Conservation (phyloP, 179 eudicot genomes). For the Beta macrorhiza region DNA sequence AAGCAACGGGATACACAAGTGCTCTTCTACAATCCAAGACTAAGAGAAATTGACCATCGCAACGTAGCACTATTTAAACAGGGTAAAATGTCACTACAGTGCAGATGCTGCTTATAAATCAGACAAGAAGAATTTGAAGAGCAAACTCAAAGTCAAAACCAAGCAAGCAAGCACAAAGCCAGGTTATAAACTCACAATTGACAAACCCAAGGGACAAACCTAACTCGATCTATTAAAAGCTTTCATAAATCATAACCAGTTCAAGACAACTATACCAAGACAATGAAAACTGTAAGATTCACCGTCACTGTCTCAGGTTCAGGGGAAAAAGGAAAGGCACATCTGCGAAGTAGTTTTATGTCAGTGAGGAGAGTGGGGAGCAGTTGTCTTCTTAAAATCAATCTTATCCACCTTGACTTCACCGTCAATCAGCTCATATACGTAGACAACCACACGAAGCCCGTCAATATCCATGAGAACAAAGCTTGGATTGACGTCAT, state of each 20-base stretch:
- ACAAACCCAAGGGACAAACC: background rate
- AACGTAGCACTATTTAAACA: background rate
- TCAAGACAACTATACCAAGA: background rate
- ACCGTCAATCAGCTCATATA: constrained; percentile 96
- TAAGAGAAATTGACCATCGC: too few species aligned
- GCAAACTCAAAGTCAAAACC: background rate
- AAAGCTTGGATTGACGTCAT: constrained; percentile 94
- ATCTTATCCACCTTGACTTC: constrained; percentile 99
- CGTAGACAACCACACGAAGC: constrained; percentile 90
- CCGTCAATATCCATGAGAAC: constrained; percentile 99
- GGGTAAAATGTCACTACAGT: background rate
- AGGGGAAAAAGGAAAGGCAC: background rate
- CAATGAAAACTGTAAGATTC: background rate
- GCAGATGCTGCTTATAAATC: background rate
- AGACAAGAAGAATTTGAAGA: background rate
- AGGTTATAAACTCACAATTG: background rate
- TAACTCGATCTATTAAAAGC: background rate
- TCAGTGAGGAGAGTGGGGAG: constrained; percentile 45
- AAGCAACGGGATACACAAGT: too few species aligned
- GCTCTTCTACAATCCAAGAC: too few species aligned
- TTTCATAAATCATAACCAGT: background rate
- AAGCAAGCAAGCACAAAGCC: background rate
- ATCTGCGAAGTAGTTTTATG: background rate
- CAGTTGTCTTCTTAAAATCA: constrained; percentile 84
- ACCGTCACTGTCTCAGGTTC: constrained; percentile 4